A percentile compares a stretch with the other conserved stretches of the same genome.
Evolutionary conservation across 225 moss, liverwort and hornwort species (phyloP).

Genomic region (Antitrichia curtipendula): DNA sequence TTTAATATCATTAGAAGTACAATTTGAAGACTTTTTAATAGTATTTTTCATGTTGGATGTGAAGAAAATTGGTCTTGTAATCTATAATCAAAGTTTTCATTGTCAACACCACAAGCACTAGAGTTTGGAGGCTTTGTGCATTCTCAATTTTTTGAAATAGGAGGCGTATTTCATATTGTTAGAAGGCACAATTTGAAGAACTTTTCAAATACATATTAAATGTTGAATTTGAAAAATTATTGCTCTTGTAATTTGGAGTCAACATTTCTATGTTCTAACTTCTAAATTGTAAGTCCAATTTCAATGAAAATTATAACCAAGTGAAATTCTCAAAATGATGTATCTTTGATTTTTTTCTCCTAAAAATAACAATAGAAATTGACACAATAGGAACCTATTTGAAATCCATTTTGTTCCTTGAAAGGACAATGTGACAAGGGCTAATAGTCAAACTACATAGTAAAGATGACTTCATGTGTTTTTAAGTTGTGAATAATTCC

Average conservation of each 20-base stretch:
- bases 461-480: no score
- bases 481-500: no score
- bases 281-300: neutral
- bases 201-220: neutral
- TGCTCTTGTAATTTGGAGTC: fast-evolving
- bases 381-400: neutral
- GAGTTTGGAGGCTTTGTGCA: neutral
- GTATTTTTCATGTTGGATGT: neutral
- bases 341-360: no score
- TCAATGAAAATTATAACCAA: neutral
- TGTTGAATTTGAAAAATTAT: neutral
- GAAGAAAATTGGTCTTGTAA: neutral
- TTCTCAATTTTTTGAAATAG: neutral
- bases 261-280: neutral
- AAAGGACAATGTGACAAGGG: fast-evolving
- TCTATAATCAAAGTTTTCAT: neutral
- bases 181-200: neutral
- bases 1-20: neutral
- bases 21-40: neutral
- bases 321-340: neutral
- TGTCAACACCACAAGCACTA: fast-evolving
- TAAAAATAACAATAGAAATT: neutral
- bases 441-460: neutral
- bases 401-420: fast-evolving
- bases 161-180: fast-evolving